phyloP scores from a whole-genome alignment of 805 yeast genomes.

The Zygotorulaspora florentina region DNA sequence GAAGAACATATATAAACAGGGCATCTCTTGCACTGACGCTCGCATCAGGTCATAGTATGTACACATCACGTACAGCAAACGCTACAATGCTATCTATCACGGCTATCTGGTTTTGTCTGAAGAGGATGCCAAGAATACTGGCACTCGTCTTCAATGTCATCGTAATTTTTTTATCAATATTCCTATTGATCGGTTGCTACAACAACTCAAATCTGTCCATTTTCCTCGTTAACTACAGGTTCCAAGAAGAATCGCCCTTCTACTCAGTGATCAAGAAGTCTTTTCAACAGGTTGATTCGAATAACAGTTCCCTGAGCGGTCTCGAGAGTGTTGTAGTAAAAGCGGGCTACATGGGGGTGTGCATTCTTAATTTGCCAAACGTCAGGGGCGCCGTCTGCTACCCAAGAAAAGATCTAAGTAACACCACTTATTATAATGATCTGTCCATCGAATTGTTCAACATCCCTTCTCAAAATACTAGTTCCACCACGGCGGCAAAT shows the following conservation, averaged over 20 bases:
- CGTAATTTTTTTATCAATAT: constrained; percentile 47
- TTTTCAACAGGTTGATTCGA: constrained; percentile 31
- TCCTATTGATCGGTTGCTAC: constrained; percentile 54
- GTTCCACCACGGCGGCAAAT: constrained; percentile 20
- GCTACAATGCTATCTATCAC: constrained; percentile 9
- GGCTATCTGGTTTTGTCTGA: constrained; percentile 28
- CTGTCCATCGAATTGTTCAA: constrained; percentile 26
- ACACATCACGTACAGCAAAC: background rate
- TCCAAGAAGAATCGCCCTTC: constrained; percentile 44
- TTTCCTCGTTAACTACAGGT: constrained; percentile 46
- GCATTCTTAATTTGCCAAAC: constrained; percentile 40
- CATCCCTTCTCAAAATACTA: constrained; percentile 24
- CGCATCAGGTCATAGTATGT: no score
- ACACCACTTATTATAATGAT: constrained; percentile 24
- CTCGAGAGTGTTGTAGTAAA: constrained; percentile 42
- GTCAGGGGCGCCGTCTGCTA: constrained; percentile 24
- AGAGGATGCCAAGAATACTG: constrained; percentile 42
- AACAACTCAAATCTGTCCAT: constrained; percentile 44
- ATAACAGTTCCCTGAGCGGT: constrained; percentile 21
- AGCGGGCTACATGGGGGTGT: constrained; percentile 55
- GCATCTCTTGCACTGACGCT: background rate
- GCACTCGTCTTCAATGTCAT: constrained; percentile 43
- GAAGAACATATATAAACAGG: background rate
- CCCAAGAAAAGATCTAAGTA: constrained; percentile 24
- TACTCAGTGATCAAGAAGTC: constrained; percentile 40